phyloP scores from a whole-genome alignment of 2,329 filamentous ascomycete species.

The Scortechinia acanthostroma region DNA sequence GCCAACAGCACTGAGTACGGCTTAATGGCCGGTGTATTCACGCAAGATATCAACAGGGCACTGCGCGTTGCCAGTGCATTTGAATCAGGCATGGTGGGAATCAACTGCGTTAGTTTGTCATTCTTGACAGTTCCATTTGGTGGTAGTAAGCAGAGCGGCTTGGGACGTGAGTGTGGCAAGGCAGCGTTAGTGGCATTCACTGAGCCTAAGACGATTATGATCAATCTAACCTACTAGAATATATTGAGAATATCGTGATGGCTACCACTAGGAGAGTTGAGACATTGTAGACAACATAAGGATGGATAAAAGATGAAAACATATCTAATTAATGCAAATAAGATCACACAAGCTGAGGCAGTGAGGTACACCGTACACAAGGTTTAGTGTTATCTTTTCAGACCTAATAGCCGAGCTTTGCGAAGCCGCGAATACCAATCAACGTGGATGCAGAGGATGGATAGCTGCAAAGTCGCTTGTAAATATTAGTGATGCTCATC shows the following conservation, averaged over 20 bases:
- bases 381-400: too few relatives aligned
- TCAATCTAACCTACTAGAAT: slow-evolving; percentile 22
- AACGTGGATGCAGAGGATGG: too few relatives aligned
- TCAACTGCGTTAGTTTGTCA: slow-evolving; percentile 39
- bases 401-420: too few relatives aligned
- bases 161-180: slow-evolving; percentile 38
- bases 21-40: slow-evolving; percentile 38
- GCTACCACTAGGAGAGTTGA: too few relatives aligned
- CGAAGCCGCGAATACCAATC: too few relatives aligned
- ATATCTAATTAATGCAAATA: too few relatives aligned
- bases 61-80: slow-evolving; percentile 43
- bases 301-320: too few relatives aligned
- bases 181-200: slow-evolving; percentile 15
- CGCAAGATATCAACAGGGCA: slow-evolving; percentile 55
- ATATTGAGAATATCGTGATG: neutral
- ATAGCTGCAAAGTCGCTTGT: too few relatives aligned
- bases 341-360: too few relatives aligned
- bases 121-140: slow-evolving; percentile 36
- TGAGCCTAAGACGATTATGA: slow-evolving; percentile 39
- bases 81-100: slow-evolving; percentile 65
- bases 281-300: neutral
- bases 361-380: too few relatives aligned
- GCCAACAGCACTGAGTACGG: slow-evolving; percentile 49
- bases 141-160: slow-evolving; percentile 37
- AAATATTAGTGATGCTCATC: too few relatives aligned